A percentile compares a stretch with the other conserved stretches of the same genome.
Conservation (phyloP, 2,329 filamentous ascomycete species). For the Fusarium beomiforme region DNA sequence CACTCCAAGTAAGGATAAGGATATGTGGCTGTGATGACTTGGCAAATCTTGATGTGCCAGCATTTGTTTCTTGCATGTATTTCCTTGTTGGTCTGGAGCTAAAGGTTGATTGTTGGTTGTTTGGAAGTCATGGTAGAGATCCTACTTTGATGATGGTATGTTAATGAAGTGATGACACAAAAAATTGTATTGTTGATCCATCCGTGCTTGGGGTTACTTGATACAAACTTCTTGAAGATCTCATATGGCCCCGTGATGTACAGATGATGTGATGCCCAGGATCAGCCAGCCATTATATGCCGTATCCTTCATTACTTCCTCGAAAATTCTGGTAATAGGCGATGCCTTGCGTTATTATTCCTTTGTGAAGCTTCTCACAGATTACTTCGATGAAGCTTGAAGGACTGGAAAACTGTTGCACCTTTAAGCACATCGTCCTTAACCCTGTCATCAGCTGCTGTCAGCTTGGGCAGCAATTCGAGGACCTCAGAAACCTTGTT, state of each 20-base stretch:
- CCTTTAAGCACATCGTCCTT: slow-evolving; percentile 72
- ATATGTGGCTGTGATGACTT: slow-evolving; percentile 46
- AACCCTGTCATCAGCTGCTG: slow-evolving; percentile 66
- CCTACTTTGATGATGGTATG: slow-evolving; percentile 49
- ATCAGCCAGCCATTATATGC: not conserved
- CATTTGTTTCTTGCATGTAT: slow-evolving; percentile 37
- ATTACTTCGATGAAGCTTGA: slow-evolving; percentile 63
- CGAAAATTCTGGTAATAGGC: not conserved
- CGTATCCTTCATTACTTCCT: not conserved
- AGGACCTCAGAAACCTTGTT: slow-evolving; percentile 68
- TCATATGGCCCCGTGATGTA: slow-evolving; percentile 3
- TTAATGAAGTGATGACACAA: slow-evolving; percentile 53
- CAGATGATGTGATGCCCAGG: not conserved
- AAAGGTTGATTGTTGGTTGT: slow-evolving; percentile 42
- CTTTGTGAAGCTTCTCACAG: slow-evolving; percentile 34
- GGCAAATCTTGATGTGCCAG: slow-evolving; percentile 22
- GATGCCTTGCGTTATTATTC: not conserved
- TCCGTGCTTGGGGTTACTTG: slow-evolving; percentile 16
- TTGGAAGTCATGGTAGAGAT: slow-evolving; percentile 43
- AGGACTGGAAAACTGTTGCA: slow-evolving; percentile 71
- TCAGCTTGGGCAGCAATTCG: slow-evolving; percentile 64
- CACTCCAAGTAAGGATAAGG: slow-evolving; percentile 45
- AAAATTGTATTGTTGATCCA: slow-evolving; percentile 34
- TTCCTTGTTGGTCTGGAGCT: slow-evolving; percentile 36
- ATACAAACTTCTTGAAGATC: slow-evolving; percentile 15